These are phyloP conservation scores for Samsoniella hepiali DNA, from an alignment of 2,329 filamentous ascomycete species.

Conservation along the genomic window DNA sequence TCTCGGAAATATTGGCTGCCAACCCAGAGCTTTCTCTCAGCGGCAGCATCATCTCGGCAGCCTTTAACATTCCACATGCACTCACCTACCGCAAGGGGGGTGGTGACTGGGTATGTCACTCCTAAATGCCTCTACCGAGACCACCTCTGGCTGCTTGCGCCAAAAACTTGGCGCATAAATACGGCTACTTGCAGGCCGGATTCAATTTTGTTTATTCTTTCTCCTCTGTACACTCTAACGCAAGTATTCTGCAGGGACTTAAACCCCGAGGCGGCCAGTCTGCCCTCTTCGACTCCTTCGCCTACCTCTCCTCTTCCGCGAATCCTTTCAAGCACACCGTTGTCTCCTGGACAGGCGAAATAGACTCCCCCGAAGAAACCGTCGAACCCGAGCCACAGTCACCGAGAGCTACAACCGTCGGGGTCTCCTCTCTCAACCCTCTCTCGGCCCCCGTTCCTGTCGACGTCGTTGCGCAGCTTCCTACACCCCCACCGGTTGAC, in stretches of 20 bases:
- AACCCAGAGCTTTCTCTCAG: conserved; percentile 57
- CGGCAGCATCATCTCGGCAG: conserved; percentile 65
- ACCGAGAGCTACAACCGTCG: conserved; percentile 42
- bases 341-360: conserved; percentile 93
- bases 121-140: conserved; percentile 13
- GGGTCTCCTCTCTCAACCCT: conserved; percentile 61
- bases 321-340: conserved; percentile 88
- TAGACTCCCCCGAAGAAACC: conserved; percentile 51
- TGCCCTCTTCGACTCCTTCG: conserved; percentile 87
- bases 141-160: background rate
- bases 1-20: conserved; percentile 53
- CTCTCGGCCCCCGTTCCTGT: conserved; percentile 78
- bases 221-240: background rate
- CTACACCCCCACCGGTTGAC: conserved; percentile 59
- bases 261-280: conserved; percentile 80
- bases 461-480: conserved; percentile 54
- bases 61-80: conserved; percentile 60
- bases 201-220: conserved; percentile 8
- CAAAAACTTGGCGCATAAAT: background rate
- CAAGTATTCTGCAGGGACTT: conserved; percentile 55
- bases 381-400: conserved; percentile 48
- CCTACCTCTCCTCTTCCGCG: conserved; percentile 78
- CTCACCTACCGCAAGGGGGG: conserved; percentile 56
- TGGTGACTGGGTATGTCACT: conserved; percentile 53
- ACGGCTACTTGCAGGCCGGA: background rate